phyloP scores from a whole-genome alignment of 1,284 basidiomycete species.

The Coniophora puteana region DNA sequence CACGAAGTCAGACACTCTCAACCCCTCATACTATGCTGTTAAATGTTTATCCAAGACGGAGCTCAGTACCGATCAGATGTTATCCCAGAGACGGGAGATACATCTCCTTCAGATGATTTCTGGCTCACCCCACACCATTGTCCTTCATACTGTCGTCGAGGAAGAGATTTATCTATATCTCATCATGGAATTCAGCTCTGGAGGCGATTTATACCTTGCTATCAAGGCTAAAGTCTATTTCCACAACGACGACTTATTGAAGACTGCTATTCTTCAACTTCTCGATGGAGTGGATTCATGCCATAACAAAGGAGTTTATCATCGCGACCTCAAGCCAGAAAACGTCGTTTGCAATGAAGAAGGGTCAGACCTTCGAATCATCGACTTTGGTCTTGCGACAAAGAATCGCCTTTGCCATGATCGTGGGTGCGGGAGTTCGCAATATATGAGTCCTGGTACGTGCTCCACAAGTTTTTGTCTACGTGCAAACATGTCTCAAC shows the following conservation, averaged over 20 bases:
- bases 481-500: constrained; percentile 9
- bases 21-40: constrained; percentile 57
- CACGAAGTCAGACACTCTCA: constrained; percentile 29
- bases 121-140: constrained; percentile 45
- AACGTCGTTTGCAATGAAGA: constrained; percentile 72
- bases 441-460: constrained; percentile 79
- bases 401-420: constrained; percentile 60
- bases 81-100: constrained; percentile 58
- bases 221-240: constrained; percentile 42
- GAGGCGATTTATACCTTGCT: constrained; percentile 50
- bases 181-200: constrained; percentile 58
- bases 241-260: constrained; percentile 55
- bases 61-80: constrained; percentile 45
- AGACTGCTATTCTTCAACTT: constrained; percentile 66
- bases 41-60: constrained; percentile 62
- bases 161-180: constrained; percentile 51
- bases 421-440: constrained; percentile 77
- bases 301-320: constrained; percentile 70
- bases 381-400: constrained; percentile 87
- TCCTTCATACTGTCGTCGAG: constrained; percentile 53
- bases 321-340: constrained; percentile 88
- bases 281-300: constrained; percentile 76
- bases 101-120: constrained; percentile 53
- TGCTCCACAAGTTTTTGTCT: constrained; percentile 8
- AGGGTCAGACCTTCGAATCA: constrained; percentile 61